A percentile compares a stretch with the other conserved stretches of the same genome.
Evolutionary conservation across 2,329 filamentous ascomycete species (phyloP).

Genomic region (Fusarium mangiferae): DNA sequence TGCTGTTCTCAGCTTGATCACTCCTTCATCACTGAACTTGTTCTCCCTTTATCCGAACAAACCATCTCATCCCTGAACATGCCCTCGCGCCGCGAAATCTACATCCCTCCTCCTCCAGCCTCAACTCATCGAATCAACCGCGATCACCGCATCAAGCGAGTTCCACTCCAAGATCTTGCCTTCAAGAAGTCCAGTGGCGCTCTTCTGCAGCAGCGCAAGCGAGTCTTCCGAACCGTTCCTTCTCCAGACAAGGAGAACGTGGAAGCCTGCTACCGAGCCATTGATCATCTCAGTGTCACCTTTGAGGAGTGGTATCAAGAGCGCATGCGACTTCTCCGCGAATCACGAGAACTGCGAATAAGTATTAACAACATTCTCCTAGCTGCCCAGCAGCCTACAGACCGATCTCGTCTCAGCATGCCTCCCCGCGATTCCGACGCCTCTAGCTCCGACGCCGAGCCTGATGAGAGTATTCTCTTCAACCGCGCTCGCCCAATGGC

Average conservation of each 20-base stretch:
- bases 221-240: conserved; percentile 39
- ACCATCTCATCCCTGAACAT: conserved; percentile 13
- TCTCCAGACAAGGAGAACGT: conserved; percentile 44
- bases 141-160: conserved; percentile 32
- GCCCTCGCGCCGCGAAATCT: conserved; percentile 16
- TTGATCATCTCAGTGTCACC: conserved; percentile 23
- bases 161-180: conserved; percentile 44
- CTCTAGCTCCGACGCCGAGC: conserved; percentile 48
- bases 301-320: conserved; percentile 3
- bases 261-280: conserved; percentile 21
- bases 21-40: not conserved
- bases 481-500: conserved; percentile 41
- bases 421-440: conserved; percentile 50
- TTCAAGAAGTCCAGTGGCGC: conserved; percentile 34
- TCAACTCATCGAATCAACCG: not conserved
- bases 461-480: conserved; percentile 51
- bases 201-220: conserved; percentile 34
- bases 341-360: not conserved
- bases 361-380: conserved; percentile 26
- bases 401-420: conserved; percentile 51
- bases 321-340: not conserved
- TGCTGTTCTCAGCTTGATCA: not conserved
- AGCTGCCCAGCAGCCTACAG: conserved; percentile 44
- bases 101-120: not conserved
- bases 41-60: not conserved